Evolutionary conservation across 768 basidiomycete genomes (phyloP), one percentile per base, ranked within the genome.

Genomic region (Hericium alpestre): DNA sequence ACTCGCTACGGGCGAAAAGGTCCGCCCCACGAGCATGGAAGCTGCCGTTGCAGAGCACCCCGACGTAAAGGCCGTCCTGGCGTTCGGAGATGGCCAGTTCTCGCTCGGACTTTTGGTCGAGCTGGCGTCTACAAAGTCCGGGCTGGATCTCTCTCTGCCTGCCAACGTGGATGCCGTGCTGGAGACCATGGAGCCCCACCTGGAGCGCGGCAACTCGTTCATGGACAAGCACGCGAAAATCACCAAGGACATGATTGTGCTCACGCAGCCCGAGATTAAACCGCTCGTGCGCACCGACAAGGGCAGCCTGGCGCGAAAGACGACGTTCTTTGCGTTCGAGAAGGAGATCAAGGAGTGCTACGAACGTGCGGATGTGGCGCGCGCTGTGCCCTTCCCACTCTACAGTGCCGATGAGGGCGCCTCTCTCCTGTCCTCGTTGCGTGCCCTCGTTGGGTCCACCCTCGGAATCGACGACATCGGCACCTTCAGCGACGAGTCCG

Each of bases 1-100:
- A 38, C 69, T 77, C 13, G 69, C 71, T 7, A 76, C 71, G 0
- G 75, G 75, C 10, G 75, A 76, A 59, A 76, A 76, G 61, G 65
- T 75, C 16, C 65, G 68, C 1, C 72, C 74, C 18, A 62, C 69
- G 4, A 64, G 32, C 40, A 56, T 73, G 43, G 74, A 76, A 61
- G 58, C 58, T 7, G 64, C 64, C 9, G 62, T 75, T 4, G 58
- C 68, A 3, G 71, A 70, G 55, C 70, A 75, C 59, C 72, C 72
- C 15, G 59, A 64, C 23, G 69, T 75, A 46, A 73, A 69, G 58
- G 70, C 66, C 27, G 71, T 66, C 12, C 59, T 76, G 8, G 72
- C 69, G 1, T 73, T 76, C 48, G 74, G 74, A 18, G 67, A 71
- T 8, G 69, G 68, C 0, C 67, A 69, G 54, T 59, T 68, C 1